Evolutionary conservation across 108 stramenopile genomes (phyloP), one percentile per base, ranked within the genome.

Genomic region (Skeletonema menzelii): DNA sequence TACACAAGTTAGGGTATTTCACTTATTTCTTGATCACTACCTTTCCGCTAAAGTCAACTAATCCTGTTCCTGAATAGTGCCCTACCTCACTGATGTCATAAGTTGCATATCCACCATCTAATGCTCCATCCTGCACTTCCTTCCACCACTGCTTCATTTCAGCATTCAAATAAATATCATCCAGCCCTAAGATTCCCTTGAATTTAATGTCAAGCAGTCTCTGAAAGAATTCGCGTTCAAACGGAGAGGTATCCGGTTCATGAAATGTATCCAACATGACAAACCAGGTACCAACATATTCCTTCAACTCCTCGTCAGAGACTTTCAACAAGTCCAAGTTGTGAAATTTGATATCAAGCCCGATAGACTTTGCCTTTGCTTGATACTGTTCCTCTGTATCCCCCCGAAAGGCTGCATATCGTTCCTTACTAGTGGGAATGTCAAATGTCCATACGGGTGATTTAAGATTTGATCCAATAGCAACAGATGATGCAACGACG

Each of bases 41-140:
- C 27, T 75, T 56, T 4, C 74, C 74, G 15, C 67, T 69, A 46
- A 75, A 75, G 59, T 75, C 74, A 8, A 75, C 56, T 6, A 75
- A 32, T 3, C 74, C 67, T 13, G 74, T 75, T 27, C 74, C 74
- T 19, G 59, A 59, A 32, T 15, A 47, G 40, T 75, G 74, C 4
- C 74, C 74, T 17, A 75, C 40, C n/a, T 59, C 35, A 10, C 67
- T 46, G 8, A 75, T 13, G 20, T 66, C 67, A 69, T 62, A 68
- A 4, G 59, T 44, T 27, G n/a, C 27, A 27, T 69, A 75, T 17
- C 74, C 74, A n/a, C 58, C 60, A 1, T 8, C 24, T 8, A 10
- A 19, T 12, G 74, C 67, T 7, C 67, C 60, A 37, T 75, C 74
- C 19, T 69, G 20, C 64, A 30, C 30, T 30, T 4, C 30, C 30